These are phyloP conservation scores for Colletotrichum lupini DNA, from an alignment of 2,329 filamentous ascomycete species.

Conservation along the genomic window DNA sequence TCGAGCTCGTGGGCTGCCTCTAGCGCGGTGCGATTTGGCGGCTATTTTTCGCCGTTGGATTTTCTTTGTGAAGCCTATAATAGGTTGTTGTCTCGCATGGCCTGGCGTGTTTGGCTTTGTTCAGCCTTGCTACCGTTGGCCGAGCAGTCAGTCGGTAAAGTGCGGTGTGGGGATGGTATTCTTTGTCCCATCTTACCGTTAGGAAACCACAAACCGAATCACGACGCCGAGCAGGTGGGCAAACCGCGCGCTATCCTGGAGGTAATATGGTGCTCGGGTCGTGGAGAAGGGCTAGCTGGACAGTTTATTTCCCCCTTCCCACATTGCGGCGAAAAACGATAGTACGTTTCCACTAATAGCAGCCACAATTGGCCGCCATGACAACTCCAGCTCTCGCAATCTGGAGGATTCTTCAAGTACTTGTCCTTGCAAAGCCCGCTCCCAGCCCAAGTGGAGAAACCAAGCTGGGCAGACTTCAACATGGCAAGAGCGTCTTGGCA, in stretches of 20 bases:
- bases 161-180: background rate
- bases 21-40: background rate
- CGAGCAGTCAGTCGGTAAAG: background rate
- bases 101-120: background rate
- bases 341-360: constrained; percentile 26
- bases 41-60: background rate
- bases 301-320: background rate
- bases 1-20: background rate
- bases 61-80: background rate
- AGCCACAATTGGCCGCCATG: constrained; percentile 31
- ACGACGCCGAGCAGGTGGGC: background rate
- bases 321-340: constrained; percentile 12
- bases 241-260: background rate
- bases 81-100: background rate
- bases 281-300: background rate
- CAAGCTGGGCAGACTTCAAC: background rate
- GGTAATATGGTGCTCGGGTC: background rate
- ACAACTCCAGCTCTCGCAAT: constrained; percentile 6
- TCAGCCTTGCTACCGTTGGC: background rate
- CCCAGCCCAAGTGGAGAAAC: background rate
- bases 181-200: background rate
- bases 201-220: background rate
- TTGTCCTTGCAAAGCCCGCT: background rate
- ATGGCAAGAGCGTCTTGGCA: constrained; percentile 26
- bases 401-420: background rate